A percentile compares a stretch with the other conserved stretches of the same genome.
Evolutionary conservation across 116 monocot species (phyloP).

Genomic region (Trichopus zeylanicus): DNA sequence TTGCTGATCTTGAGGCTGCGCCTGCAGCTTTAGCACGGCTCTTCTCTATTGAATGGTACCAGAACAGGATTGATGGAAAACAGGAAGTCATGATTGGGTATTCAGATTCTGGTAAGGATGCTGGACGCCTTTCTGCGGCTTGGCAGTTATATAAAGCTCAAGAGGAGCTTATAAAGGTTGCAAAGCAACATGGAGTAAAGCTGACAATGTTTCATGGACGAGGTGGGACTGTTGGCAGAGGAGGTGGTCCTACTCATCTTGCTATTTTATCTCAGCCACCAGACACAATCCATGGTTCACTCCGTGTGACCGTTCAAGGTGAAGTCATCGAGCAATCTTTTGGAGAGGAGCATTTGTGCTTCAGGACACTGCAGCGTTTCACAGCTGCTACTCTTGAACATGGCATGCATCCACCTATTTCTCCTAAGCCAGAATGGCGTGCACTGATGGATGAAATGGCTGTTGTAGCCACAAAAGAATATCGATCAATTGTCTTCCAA

Average conservation of each 20-base stretch:
- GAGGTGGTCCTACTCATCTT: slow-evolving; percentile 96
- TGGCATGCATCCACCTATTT: slow-evolving; percentile 92
- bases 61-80: slow-evolving; percentile 72
- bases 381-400: slow-evolving; percentile 94
- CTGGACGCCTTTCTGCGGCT: slow-evolving; percentile 87
- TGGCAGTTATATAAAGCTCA: slow-evolving; percentile 96
- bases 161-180: slow-evolving; percentile 89
- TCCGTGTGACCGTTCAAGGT: slow-evolving; percentile 93
- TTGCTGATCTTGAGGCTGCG: slow-evolving; percentile 88
- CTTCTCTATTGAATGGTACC: slow-evolving; percentile 95
- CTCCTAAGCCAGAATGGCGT: slow-evolving; percentile 97
- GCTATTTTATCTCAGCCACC: slow-evolving; percentile 95
- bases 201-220: slow-evolving; percentile 95
- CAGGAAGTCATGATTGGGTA: slow-evolving; percentile 99
- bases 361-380: slow-evolving; percentile 87
- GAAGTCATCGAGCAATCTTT: slow-evolving; percentile 99
- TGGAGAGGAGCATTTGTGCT: slow-evolving; percentile 95
- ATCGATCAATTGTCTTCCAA: slow-evolving; percentile 82
- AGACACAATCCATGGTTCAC: slow-evolving; percentile 87
- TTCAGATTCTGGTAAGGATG: slow-evolving; percentile 98
- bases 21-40: slow-evolving; percentile 84
- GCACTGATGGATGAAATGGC: slow-evolving; percentile 92
- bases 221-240: slow-evolving; percentile 94
- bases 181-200: slow-evolving; percentile 81
- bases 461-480: slow-evolving; percentile 73